A percentile compares a stretch with the other conserved stretches of the same genome.
Conservation (phyloP, 495 filamentous ascomycete genomes). For the Talaromyces trachyspermus region DNA sequence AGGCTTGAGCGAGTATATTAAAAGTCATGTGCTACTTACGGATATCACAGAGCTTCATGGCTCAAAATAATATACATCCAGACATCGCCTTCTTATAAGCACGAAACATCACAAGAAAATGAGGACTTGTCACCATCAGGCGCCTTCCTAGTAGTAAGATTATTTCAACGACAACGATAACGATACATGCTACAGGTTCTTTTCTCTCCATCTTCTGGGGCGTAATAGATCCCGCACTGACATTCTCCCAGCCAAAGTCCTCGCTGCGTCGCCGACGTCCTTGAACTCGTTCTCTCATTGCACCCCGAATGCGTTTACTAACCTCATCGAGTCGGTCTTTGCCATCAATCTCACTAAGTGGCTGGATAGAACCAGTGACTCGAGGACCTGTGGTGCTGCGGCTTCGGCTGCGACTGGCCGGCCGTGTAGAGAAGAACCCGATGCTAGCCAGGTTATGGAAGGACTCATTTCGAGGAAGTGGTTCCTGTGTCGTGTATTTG, state of each 20-base stretch:
- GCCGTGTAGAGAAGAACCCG: conserved; percentile 81
- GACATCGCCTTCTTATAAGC: too few relatives aligned
- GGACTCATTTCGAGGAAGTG: conserved; percentile 81
- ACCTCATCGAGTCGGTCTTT: conserved; percentile 75
- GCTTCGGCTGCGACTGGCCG: conserved; percentile 61
- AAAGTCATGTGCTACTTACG: too few relatives aligned
- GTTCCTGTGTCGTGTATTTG: conserved; percentile 30
- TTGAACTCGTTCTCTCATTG: conserved; percentile 78
- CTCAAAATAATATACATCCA: too few relatives aligned
- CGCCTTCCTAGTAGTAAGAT: too few relatives aligned
- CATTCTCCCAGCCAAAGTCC: conserved; percentile 43
- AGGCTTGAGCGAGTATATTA: too few relatives aligned
- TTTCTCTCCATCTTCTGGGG: conserved; percentile 37
- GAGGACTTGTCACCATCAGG: too few relatives aligned
- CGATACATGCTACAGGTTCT: conserved; percentile 18
- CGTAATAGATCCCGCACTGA: conserved; percentile 34
- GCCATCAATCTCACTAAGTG: conserved; percentile 63
- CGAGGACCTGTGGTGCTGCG: conserved; percentile 57
- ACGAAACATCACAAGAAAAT: too few relatives aligned
- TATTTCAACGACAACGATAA: not conserved
- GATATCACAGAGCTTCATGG: too few relatives aligned
- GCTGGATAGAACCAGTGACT: conserved; percentile 21
- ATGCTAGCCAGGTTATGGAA: conserved; percentile 82
- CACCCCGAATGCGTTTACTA: conserved; percentile 73
- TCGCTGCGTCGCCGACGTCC: conserved; percentile 61